phyloP scores from a whole-genome alignment of 192 early-diverging fungal genomes.

The Pilobolus umbonatus region DNA sequence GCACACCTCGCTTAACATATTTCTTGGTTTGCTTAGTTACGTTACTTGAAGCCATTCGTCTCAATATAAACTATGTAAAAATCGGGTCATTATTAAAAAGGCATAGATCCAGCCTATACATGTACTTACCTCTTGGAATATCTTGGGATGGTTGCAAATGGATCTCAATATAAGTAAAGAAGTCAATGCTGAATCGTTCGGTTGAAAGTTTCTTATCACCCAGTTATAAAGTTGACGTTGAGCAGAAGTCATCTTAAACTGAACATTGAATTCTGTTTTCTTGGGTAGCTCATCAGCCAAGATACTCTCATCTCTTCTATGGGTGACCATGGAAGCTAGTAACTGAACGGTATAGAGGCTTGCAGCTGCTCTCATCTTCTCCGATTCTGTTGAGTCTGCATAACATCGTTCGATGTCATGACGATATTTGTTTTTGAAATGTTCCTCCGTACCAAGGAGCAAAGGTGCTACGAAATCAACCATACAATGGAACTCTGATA shows the following conservation, averaged over 20 bases:
- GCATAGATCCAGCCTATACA: background rate
- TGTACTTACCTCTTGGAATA: conserved; percentile 35
- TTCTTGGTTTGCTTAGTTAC: background rate
- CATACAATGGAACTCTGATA: conserved; percentile 79
- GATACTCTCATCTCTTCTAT: conserved; percentile 44
- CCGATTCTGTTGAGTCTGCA: conserved; percentile 38
- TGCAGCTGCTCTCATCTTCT: conserved; percentile 11
- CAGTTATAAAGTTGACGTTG: conserved; percentile 54
- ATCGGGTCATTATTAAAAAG: background rate
- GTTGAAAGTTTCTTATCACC: background rate
- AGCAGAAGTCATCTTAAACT: conserved; percentile 50
- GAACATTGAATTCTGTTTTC: conserved; percentile 70
- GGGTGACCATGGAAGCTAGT: conserved; percentile 44
- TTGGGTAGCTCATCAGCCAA: conserved; percentile 55
- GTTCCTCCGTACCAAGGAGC: conserved; percentile 49
- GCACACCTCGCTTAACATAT: too few species aligned
- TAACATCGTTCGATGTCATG: conserved; percentile 60
- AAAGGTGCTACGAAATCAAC: conserved; percentile 67
- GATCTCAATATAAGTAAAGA: conserved; percentile 28
- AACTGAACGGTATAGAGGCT: conserved; percentile 56
- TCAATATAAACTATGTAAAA: background rate
- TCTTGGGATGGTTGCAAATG: conserved; percentile 66
- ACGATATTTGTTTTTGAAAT: conserved; percentile 56
- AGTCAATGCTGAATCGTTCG: conserved; percentile 6
- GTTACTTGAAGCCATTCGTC: background rate